These are phyloP conservation scores for Trametes punicea DNA, from an alignment of 768 basidiomycete genomes.

Conservation along the genomic window DNA sequence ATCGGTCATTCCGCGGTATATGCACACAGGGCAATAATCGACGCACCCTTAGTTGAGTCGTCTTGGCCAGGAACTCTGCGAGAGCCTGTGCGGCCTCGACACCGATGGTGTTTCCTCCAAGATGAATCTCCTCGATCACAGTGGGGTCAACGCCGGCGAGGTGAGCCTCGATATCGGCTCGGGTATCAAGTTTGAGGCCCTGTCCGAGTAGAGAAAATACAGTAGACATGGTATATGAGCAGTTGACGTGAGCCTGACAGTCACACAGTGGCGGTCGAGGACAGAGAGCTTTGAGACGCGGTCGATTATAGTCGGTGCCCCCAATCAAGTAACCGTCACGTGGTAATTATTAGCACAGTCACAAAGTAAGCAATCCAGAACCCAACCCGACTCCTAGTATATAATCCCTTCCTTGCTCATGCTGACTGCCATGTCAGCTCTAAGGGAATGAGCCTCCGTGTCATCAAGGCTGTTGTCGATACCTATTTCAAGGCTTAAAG, in stretches of 20 bases:
- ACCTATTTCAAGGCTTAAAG: no score
- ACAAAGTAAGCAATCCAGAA: neutral
- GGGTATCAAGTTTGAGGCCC: slow-evolving; percentile 77
- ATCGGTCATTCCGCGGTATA: neutral
- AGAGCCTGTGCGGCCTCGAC: slow-evolving; percentile 85
- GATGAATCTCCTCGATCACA: slow-evolving; percentile 79
- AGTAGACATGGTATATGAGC: slow-evolving; percentile 23
- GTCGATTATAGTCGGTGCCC: slow-evolving; percentile 4
- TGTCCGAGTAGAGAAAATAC: slow-evolving; percentile 56
- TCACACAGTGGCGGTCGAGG: slow-evolving; percentile 8
- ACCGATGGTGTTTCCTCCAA: slow-evolving; percentile 93
- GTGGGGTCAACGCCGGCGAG: slow-evolving; percentile 62
- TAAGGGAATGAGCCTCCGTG: no score
- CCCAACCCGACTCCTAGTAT: no score
- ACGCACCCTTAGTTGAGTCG: slow-evolving; percentile 66
- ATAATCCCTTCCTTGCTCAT: slow-evolving; percentile 6
- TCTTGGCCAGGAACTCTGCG: slow-evolving; percentile 70
- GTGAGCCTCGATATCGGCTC: slow-evolving; percentile 71
- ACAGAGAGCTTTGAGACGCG: slow-evolving; percentile 5
- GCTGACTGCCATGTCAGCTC: neutral
- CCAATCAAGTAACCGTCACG: slow-evolving; percentile 19
- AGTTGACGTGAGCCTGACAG: neutral
- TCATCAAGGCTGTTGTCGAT: no score
- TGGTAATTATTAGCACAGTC: slow-evolving; percentile 4
- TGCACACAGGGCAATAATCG: neutral